Base-by-base conservation (phyloP, 1,139 yeast genomes). In the Magnusiomyces magnusii region DNA sequence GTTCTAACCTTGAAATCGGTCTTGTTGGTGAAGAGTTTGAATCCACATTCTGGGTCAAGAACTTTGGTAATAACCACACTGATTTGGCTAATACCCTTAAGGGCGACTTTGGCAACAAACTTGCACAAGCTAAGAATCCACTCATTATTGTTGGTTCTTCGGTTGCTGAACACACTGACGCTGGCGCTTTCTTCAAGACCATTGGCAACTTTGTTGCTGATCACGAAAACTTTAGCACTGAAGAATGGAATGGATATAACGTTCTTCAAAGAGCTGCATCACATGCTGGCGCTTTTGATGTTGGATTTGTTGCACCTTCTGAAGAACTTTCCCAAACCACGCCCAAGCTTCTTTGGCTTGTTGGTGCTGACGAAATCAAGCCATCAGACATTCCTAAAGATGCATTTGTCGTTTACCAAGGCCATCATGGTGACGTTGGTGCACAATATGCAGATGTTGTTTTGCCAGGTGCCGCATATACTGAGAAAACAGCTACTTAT, bases 381-480 rank as follows among this genome's bases (percentile, higher is more conserved):
- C 82, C 85, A 64, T 76, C 79, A 60, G 88, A 86, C 62, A 83
- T 88, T 68, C 95, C 96, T 66, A 78, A 80, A 73, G 95, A 89
- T 71, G 91, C 96, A 13, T 89, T 89, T 72, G 96, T 89, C 47
- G 85, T 89, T 58, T 89, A 89, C 76, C 92, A 89, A 76, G 96
- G 96, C 59, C 96, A 89, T 74, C 96, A 89, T 74, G 96, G 96
- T 76, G 96, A 89, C 67, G 73, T 82, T 47, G 96, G 96, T 67
- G 96, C 96, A 39, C 86, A 93, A 23, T 81, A 83, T 67, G 96
- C 96, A 54, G 96, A 89, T 71, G 95, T 89, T 52, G 82, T 89
- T 62, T 80, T 89, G 66, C 96, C 96, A 59, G 93, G 93, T 58
- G 80, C 93, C 47, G 96, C 96, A 52, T 89, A 86, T 80, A 89